Conservation (phyloP, 176 grass and related monocot species). For the Phyllostachys edulis region DNA sequence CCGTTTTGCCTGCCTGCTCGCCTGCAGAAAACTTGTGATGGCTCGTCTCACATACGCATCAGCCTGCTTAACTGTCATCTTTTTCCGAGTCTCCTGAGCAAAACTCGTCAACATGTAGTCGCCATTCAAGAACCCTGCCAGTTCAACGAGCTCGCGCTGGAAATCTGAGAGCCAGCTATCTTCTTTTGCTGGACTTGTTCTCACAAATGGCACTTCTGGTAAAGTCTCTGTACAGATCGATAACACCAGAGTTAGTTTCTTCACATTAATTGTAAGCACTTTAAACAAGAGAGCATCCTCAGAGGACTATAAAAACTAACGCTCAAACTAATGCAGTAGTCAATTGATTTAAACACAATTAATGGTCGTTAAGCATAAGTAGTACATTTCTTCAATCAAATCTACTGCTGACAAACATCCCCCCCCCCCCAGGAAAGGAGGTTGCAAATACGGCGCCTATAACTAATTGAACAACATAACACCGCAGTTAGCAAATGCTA, state of each 20-base stretch:
- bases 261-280: not conserved
- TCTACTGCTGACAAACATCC: too few relatives aligned
- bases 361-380: too few relatives aligned
- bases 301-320: too few relatives aligned
- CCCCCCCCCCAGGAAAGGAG: too few relatives aligned
- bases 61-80: conserved; percentile 80
- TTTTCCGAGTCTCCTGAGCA: conserved; percentile 34
- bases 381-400: too few relatives aligned
- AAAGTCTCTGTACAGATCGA: conserved; percentile 48
- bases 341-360: too few relatives aligned
- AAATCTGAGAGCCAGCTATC: conserved; percentile 74
- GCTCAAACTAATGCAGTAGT: too few relatives aligned
- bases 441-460: too few relatives aligned
- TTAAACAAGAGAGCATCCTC: too few relatives aligned
- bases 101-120: conserved; percentile 77
- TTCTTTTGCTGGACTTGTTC: conserved; percentile 44
- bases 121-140: conserved; percentile 70
- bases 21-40: conserved; percentile 57
- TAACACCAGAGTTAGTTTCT: not conserved
- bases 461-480: too few relatives aligned
- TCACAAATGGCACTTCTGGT: conserved; percentile 54
- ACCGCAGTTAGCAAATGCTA: too few relatives aligned
- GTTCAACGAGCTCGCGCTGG: conserved; percentile 65
- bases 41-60: conserved; percentile 59
- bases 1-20: conserved; percentile 61